These are phyloP conservation scores for Chalciporus pseudorubinellus DNA, from an alignment of 768 basidiomycete species.

Conservation along the genomic window DNA sequence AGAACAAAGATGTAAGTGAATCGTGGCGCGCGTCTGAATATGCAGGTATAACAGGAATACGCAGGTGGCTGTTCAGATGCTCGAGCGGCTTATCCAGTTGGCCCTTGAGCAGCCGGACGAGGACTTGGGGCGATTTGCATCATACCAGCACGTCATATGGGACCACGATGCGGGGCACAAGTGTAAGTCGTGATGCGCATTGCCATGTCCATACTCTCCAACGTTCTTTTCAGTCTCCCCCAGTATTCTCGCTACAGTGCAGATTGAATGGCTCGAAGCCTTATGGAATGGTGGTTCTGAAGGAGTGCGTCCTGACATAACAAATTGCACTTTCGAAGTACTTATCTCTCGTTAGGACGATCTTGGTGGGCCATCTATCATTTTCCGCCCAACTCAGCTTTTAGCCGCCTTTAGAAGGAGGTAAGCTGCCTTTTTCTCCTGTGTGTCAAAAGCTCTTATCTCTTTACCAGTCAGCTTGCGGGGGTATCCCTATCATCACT, in stretches of 20 bases:
- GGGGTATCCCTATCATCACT: conserved; percentile 41
- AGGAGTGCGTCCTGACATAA: conserved; percentile 6
- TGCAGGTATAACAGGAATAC: neutral
- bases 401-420: conserved; percentile 38
- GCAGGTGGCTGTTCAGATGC: conserved; percentile 17
- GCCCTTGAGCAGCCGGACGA: conserved; percentile 34
- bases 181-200: conserved; percentile 34
- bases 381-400: conserved; percentile 47
- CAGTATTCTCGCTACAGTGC: conserved; percentile 33
- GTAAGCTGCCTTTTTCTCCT: conserved; percentile 27
- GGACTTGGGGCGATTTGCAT: conserved; percentile 45
- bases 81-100: conserved; percentile 40
- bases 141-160: conserved; percentile 63
- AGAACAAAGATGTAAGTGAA: conserved; percentile 17
- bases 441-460: neutral
- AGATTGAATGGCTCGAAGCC: conserved; percentile 50
- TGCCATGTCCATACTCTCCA: neutral
- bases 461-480: conserved; percentile 38
- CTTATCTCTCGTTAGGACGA: conserved; percentile 14
- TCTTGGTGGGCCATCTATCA: conserved; percentile 36
- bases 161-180: conserved; percentile 33
- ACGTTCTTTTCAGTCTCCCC: conserved; percentile 28
- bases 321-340: neutral
- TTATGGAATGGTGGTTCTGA: conserved; percentile 40
- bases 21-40: neutral